Evolutionary conservation across 306 rosid species (phyloP).

Genomic region (Castanea mollissima): DNA sequence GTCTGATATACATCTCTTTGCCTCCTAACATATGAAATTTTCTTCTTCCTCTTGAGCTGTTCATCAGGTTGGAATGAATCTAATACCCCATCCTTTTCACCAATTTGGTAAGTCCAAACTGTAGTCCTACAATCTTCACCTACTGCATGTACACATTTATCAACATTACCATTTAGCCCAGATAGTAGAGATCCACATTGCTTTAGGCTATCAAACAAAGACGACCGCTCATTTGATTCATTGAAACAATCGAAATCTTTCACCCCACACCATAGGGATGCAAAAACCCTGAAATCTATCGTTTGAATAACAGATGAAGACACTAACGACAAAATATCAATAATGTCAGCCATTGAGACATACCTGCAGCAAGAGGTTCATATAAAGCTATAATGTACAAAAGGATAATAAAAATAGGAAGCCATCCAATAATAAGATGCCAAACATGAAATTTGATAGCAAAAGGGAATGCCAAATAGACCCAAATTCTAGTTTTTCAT

Average conservation of each 20-base stretch:
- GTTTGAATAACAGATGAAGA: constrained; percentile 54
- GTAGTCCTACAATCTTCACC: constrained; percentile 79
- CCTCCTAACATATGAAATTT: constrained; percentile 55
- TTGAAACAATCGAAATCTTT: constrained; percentile 47
- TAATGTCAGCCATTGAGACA: constrained; percentile 69
- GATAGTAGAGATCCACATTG: constrained; percentile 62
- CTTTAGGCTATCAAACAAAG: constrained; percentile 44
- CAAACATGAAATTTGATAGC: neutral
- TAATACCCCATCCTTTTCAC: constrained; percentile 48
- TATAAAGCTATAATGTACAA: neutral
- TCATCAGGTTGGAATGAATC: constrained; percentile 86
- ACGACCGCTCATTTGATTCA: constrained; percentile 29
- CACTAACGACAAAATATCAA: constrained; percentile 62
- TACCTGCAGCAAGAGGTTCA: constrained; percentile 44
- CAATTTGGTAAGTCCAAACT: constrained; percentile 76
- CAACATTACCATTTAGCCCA: constrained; percentile 46
- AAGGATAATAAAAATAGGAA: neutral
- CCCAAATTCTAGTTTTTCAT: neutral
- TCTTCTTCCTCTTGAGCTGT: constrained; percentile 70
- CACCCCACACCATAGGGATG: constrained; percentile 63
- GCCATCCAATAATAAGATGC: neutral
- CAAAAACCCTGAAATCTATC: constrained; percentile 75
- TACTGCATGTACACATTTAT: constrained; percentile 64
- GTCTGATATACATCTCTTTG: constrained; percentile 56
- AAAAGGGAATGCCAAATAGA: neutral